Evolutionary conservation across 768 basidiomycete genomes (phyloP).

Genomic region (Lactarius trivialis): DNA sequence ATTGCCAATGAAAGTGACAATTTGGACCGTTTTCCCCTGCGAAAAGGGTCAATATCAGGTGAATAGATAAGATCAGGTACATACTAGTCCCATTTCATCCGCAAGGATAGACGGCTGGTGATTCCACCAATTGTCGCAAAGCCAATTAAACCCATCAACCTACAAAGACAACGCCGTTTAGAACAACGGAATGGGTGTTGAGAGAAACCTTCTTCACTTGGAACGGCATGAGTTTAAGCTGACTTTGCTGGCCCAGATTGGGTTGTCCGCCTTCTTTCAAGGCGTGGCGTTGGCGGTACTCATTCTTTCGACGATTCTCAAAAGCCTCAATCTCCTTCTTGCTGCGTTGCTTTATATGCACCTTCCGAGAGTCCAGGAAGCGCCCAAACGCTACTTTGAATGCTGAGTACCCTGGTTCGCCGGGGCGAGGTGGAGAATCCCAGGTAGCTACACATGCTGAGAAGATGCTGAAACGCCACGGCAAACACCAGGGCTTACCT

Average conservation of each 20-base stretch:
- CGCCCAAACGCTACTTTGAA: constrained; percentile 62
- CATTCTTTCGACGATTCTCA: constrained; percentile 50
- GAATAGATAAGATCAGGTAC: constrained; percentile 18
- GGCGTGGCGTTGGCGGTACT: constrained; percentile 41
- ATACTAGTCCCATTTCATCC: constrained; percentile 94
- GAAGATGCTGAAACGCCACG: constrained; percentile 4
- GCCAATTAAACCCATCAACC: constrained; percentile 81
- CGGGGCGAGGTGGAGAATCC: constrained; percentile 75
- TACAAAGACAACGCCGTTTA: constrained; percentile 25
- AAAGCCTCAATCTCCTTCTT: constrained; percentile 38
- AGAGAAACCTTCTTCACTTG: constrained; percentile 45
- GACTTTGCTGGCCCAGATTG: constrained; percentile 56
- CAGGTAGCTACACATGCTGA: constrained; percentile 59
- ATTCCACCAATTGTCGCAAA: constrained; percentile 84
- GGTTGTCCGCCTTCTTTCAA: constrained; percentile 42
- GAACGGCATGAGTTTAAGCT: constrained; percentile 77
- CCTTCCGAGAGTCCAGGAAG: constrained; percentile 55
- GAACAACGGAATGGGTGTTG: not conserved
- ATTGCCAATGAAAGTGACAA: constrained; percentile 74
- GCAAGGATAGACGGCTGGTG: constrained; percentile 83
- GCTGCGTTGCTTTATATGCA: constrained; percentile 50
- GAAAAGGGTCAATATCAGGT: not conserved
- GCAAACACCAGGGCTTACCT: constrained; percentile 42
- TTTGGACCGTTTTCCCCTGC: constrained; percentile 89
- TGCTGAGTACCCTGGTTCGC: constrained; percentile 51